These are phyloP conservation scores for Macrophomina tecta DNA, from an alignment of 2,329 filamentous ascomycete genomes.

Conservation along the genomic window DNA sequence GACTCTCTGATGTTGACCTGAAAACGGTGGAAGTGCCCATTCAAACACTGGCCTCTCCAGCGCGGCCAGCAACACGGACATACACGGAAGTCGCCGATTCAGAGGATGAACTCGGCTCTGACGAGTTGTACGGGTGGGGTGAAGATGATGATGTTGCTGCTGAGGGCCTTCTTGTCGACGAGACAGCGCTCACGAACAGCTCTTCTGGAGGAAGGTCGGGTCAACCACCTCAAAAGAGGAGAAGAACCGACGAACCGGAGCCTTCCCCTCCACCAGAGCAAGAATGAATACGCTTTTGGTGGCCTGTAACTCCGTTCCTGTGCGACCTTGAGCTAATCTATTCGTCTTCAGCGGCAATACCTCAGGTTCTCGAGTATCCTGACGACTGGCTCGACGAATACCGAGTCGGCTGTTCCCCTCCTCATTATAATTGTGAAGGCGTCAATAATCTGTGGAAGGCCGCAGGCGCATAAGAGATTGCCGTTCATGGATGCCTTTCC, in stretches of 20 bases:
- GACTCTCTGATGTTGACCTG: slow-evolving; percentile 38
- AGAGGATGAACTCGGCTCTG: slow-evolving; percentile 65
- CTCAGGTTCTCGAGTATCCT: neutral
- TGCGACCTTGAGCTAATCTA: too few species aligned
- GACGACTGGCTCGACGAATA: neutral
- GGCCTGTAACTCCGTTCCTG: neutral
- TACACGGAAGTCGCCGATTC: slow-evolving; percentile 64
- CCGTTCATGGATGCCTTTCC: neutral
- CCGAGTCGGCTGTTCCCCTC: neutral
- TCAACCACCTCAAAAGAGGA: slow-evolving; percentile 15
- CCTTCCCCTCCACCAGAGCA: neutral
- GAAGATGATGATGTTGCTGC: slow-evolving; percentile 62
- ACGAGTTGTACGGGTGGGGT: slow-evolving; percentile 76
- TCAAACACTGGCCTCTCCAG: slow-evolving; percentile 30
- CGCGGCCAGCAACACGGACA: slow-evolving; percentile 63
- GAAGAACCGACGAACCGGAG: neutral
- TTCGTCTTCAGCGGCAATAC: neutral
- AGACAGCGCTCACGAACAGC: slow-evolving; percentile 31
- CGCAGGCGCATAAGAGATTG: neutral
- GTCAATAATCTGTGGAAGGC: neutral
- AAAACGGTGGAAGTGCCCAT: slow-evolving; percentile 13
- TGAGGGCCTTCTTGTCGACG: slow-evolving; percentile 44
- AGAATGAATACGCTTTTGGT: neutral
- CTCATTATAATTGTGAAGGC: neutral
- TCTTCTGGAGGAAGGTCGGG: neutral